These are phyloP conservation scores for Didymella glomerata DNA, from an alignment of 2,329 filamentous ascomycete genomes.

Conservation along the genomic window DNA sequence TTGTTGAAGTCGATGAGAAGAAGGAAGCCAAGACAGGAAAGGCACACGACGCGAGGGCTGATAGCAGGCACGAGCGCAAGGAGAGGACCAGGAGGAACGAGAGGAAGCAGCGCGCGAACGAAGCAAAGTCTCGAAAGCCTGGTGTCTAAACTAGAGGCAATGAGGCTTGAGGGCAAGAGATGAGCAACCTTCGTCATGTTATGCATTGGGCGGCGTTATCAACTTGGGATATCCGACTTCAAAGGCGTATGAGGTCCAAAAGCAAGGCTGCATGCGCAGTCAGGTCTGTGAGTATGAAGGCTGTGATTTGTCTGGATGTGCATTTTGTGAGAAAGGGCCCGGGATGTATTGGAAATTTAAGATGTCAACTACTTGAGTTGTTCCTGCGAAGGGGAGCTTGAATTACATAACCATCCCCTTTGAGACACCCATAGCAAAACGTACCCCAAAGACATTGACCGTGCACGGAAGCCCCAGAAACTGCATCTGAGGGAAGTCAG, in stretches of 20 bases:
- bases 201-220: slow-evolving; percentile 44
- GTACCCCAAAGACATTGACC: too few relatives aligned
- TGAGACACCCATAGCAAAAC: too few relatives aligned
- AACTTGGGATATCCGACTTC: slow-evolving; percentile 27
- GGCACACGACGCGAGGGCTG: slow-evolving; percentile 65
- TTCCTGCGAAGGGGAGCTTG: not conserved
- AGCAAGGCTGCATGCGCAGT: slow-evolving; percentile 18
- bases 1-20: slow-evolving; percentile 86
- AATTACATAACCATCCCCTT: too few relatives aligned
- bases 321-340: not conserved
- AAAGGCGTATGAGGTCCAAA: slow-evolving; percentile 25
- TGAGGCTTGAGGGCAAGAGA: slow-evolving; percentile 21
- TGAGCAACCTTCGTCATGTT: slow-evolving; percentile 27
- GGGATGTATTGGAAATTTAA: not conserved
- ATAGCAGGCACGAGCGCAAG: slow-evolving; percentile 68
- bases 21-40: slow-evolving; percentile 71
- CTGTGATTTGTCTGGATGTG: not conserved
- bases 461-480: not conserved
- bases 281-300: not conserved
- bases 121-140: slow-evolving; percentile 71
- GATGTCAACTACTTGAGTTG: not conserved
- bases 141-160: slow-evolving; percentile 29
- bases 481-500: not conserved
- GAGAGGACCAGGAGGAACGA: slow-evolving; percentile 54
- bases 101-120: slow-evolving; percentile 59